Base-by-base conservation (phyloP, 116 monocot species). In the Dioscorea cayenensis region DNA sequence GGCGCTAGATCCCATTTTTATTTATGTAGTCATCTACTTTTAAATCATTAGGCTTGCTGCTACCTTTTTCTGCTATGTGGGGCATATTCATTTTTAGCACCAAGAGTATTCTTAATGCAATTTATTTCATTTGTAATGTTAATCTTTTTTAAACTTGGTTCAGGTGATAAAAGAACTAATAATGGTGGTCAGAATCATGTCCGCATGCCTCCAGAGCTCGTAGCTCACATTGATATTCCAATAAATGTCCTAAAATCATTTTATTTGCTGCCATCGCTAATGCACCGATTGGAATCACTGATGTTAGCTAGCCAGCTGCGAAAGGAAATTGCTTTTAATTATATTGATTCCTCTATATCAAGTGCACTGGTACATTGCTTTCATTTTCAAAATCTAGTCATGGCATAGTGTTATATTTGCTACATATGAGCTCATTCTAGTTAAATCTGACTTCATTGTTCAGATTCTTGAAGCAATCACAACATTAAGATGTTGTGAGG, bases 391-490 rank as follows among this genome's bases (percentile, higher is more conserved):
- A 27, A n/a, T 27, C 51, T 10, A 14, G 62, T 51, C 17, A 58
- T 49, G 17, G 63, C 11, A 4, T 52, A 43, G 43, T 36, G n/a
- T 62, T 75, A 67, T 32, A 67, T 76, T 16, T 11, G 22, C 66
- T 71, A 36, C 4, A 37, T 28, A 19, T 64, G 19, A 64, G 36
- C 29, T 82, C 65, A 63, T 60, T 60, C 5, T 3, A 14, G 23
- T 14, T 18, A 32, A 62, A 69, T 37, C 7, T 25, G 35, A 17
- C 3, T 5, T 76, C 16, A 18, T 66, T 64, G 73, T 76, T 76
- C 63, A 99, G 99, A 91, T 99, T 68, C 77, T 99, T 71, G 94
- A 99, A 82, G 99, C 94, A 36, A 76, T 99, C 38, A 91, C 99
- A 19, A 91, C 99, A 64, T 28, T 76, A 49, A 76, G 91, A 94